A percentile compares a stretch with the other conserved stretches of the same genome.
phyloP scores from a whole-genome alignment of 2,329 filamentous ascomycete genomes.

The Tolypocladium cylindrosporum region DNA sequence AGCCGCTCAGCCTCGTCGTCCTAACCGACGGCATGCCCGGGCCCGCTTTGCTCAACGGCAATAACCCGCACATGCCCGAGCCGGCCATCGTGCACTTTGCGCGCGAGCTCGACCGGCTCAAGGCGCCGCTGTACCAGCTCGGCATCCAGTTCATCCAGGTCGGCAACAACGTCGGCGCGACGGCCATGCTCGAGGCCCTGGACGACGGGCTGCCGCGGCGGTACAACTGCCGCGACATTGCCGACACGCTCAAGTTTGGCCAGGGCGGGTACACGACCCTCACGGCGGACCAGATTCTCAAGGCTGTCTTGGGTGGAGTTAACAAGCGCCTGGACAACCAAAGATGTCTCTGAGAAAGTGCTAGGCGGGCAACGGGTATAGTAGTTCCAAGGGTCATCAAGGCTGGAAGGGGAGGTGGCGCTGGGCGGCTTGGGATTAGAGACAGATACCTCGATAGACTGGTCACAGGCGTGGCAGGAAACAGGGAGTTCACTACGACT shows the following conservation, averaged over 20 bases:
- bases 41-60: slow-evolving; percentile 48
- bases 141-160: slow-evolving; percentile 97
- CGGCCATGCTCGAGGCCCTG: slow-evolving; percentile 55
- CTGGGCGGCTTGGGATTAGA: not conserved
- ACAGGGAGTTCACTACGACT: not conserved
- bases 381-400: not conserved
- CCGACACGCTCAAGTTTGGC: slow-evolving; percentile 77
- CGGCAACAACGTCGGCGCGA: slow-evolving; percentile 59
- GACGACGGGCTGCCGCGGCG: slow-evolving; percentile 58
- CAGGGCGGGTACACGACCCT: slow-evolving; percentile 33
- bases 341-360: not conserved
- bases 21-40: slow-evolving; percentile 76
- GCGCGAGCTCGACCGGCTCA: slow-evolving; percentile 55
- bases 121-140: slow-evolving; percentile 70
- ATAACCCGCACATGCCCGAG: slow-evolving; percentile 37
- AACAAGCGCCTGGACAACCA: slow-evolving; percentile 33
- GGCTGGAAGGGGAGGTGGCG: not conserved
- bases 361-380: too few relatives aligned
- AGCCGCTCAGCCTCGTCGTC: slow-evolving; percentile 83
- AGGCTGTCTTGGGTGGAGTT: slow-evolving; percentile 72
- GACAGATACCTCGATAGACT: not conserved
- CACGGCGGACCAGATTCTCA: slow-evolving; percentile 64
- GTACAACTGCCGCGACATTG: slow-evolving; percentile 65
- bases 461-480: not conserved
- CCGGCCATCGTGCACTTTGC: slow-evolving; percentile 57